Evolutionary conservation across 2,329 filamentous ascomycete genomes (phyloP), one percentile per base, ranked within the genome.

Genomic region (Paecilomyces sp.): DNA sequence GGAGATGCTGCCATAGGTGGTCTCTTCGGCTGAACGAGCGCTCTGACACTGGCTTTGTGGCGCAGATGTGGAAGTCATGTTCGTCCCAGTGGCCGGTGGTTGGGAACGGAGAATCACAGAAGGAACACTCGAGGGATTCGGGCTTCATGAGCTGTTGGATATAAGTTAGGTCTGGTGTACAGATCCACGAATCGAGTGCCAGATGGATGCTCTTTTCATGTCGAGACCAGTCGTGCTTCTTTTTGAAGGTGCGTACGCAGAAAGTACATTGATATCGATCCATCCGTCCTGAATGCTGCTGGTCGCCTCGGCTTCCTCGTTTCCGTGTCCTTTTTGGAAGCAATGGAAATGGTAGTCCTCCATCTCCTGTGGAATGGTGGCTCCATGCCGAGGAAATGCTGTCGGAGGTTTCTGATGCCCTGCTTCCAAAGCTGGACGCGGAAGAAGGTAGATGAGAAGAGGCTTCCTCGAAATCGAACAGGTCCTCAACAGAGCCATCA

Each of bases 21-120:
- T 85, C 83, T 67, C 84, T 84, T 9, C 83, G 76, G 61, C 79
- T 82, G 67, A 85, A 85, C 0, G 82, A 85, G 8, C 84, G 77
- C 53, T 53, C 80, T 74, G 55, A 74, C 0, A 79, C 68, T 8
- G 80, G 77, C 50, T 82, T 83, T 47, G 78, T 76, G 50, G 80
- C 79, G 64, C 83, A 85, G 15, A 76, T 72, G n/a, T 72, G 67
- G 62, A 84, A 82, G 57, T 83, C 81, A 68, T 85, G 83, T 4
- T 74, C 76, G 55, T 81, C 78, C 22, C 80, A 70, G 63, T 85
- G 82, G 1, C 77, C 73, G 2, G 71, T 64, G 0, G 72, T 72
- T 0, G 80, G 79, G 50, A 79, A 74, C 6, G 76, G 59, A 1
- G 68, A 67, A 15, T 79, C 74, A 62, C 83, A 85, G 66, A 82